These are phyloP conservation scores for Cymbidium sinense DNA, from an alignment of 106 monocot species.

Conservation along the genomic window DNA sequence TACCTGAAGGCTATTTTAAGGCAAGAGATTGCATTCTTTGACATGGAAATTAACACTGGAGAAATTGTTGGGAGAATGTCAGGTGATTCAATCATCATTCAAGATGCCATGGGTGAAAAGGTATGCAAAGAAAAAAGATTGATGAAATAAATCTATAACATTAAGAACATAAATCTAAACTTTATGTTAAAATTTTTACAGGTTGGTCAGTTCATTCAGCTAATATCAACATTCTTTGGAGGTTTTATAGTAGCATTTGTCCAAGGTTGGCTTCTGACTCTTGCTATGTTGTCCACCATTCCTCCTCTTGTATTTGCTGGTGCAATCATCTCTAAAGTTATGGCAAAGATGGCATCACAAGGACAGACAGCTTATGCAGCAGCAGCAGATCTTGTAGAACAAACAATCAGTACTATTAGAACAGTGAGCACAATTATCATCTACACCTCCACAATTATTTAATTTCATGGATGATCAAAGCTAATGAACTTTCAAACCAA, in stretches of 20 bases:
- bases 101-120: constrained; percentile 19
- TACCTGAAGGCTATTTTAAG: constrained; percentile 13
- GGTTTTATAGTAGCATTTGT: constrained; percentile 58
- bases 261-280: constrained; percentile 64
- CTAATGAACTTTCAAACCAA: background rate
- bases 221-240: constrained; percentile 47
- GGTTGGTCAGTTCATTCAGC: constrained; percentile 69
- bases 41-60: constrained; percentile 14
- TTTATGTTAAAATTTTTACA: constrained; percentile 8
- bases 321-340: constrained; percentile 29
- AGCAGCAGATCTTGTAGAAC: constrained; percentile 47
- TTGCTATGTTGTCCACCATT: constrained; percentile 54
- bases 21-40: constrained; percentile 16
- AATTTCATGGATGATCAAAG: background rate
- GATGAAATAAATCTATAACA: background rate
- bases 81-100: constrained; percentile 3
- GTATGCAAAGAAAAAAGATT: background rate
- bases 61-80: constrained; percentile 12
- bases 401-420: constrained; percentile 59
- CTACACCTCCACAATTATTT: background rate
- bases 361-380: constrained; percentile 54
- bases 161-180: background rate
- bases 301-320: constrained; percentile 58
- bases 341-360: constrained; percentile 35
- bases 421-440: constrained; percentile 28